Evolutionary conservation across 257 asterid genomes (phyloP), one percentile per base, ranked within the genome.

Genomic region (Coffea eugenioides): DNA sequence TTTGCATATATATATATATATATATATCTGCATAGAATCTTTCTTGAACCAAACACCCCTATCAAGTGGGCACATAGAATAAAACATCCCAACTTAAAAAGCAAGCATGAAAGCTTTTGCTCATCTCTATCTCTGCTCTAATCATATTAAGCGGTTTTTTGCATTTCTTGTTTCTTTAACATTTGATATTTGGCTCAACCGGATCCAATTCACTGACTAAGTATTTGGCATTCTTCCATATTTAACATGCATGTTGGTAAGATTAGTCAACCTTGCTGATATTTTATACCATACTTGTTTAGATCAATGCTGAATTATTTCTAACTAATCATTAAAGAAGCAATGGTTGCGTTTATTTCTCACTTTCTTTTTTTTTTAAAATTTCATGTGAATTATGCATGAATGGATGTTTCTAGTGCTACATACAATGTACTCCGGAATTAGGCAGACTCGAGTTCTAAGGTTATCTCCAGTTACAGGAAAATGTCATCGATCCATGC

Each of bases 341-440:
- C 20, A 65, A 27, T 14, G 16, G 7, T 20, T 34, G 11, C 25
- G 23, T 21, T 43, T 70, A 18, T 39, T 69, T 31, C 34, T 31
- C 34, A 31, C 21, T 45, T 0, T n/a, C n/a, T n/a, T 25, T 76
- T 45, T 62, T 4, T 45, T 14, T 21, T 31, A 31, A 31, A 54
- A 39, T 41, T 15, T 11, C 39, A 56, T 16, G 59, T 61, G 79
- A 69, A 65, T 62, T 49, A 66, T 59, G 73, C 77, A 71, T 59
- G 82, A 77, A 84, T 52, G 11, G 18, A 68, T 41, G 79, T 69
- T 46, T 81, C 69, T 72, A 73, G 64, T 78, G 74, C 84, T 66
- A 77, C 84, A 76, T 83, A 59, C 85, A 85, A 34, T 87, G 87
- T 82, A 82, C 66, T 4, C 0, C 20, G 18, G 14, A 52, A 45